phyloP scores from a whole-genome alignment of 1,139 yeast species.

The Pichiaceae sp. region DNA sequence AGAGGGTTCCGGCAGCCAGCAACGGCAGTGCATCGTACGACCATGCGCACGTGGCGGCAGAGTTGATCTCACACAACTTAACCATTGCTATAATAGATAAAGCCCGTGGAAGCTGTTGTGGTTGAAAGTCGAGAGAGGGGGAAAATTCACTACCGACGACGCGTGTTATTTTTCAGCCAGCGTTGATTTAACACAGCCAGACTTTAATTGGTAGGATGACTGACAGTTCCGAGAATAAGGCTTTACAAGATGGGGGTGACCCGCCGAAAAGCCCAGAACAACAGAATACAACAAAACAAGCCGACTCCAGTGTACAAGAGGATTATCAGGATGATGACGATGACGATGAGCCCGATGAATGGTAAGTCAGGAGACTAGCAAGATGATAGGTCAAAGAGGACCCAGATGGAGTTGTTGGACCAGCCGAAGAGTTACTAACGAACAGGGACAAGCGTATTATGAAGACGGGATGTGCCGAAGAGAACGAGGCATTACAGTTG shows the following conservation, averaged over 20 bases:
- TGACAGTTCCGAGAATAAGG: too few relatives aligned
- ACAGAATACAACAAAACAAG: too few relatives aligned
- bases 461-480: conserved; percentile 67
- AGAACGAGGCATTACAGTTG: conserved; percentile 55
- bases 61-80: conserved; percentile 71
- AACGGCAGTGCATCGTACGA: conserved; percentile 67
- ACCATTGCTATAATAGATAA: conserved; percentile 43
- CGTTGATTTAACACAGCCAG: too few relatives aligned
- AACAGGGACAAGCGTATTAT: conserved; percentile 59
- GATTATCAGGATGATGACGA: background rate
- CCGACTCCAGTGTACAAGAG: too few relatives aligned
- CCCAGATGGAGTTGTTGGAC: too few relatives aligned
- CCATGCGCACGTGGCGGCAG: conserved; percentile 96
- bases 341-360: conserved; percentile 56
- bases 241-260: too few relatives aligned
- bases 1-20: conserved; percentile 84
- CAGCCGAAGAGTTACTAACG: conserved; percentile 2
- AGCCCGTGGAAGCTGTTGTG: background rate
- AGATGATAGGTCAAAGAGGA: too few relatives aligned
- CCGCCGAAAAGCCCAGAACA: too few relatives aligned
- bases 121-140: background rate
- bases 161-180: background rate
- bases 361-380: conserved; percentile 19
- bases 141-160: too few relatives aligned
- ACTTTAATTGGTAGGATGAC: too few relatives aligned